Evolutionary conservation across 108 stramenopile species (phyloP).

Genomic region (Cylindrotheca closterium): DNA sequence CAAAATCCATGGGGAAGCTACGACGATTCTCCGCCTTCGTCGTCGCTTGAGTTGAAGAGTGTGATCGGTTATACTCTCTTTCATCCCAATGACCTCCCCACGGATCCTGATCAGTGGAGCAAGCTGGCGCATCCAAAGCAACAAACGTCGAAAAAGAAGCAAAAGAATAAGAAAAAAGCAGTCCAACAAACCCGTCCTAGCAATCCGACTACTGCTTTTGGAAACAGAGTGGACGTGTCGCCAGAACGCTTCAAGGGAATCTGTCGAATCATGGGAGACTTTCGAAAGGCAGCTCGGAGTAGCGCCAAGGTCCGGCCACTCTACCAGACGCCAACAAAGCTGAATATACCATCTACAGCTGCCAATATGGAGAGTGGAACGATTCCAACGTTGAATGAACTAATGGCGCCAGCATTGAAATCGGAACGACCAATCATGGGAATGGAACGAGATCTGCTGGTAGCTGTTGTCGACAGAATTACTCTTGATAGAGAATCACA

Average conservation of each 20-base stretch:
- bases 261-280: constrained; percentile 70
- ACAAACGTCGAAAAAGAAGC: constrained; percentile 26
- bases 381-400: constrained; percentile 42
- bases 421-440: neutral
- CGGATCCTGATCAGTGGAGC: constrained; percentile 38
- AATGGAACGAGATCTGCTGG: neutral
- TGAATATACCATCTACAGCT: neutral
- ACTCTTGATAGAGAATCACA: neutral
- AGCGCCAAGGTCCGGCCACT: constrained; percentile 28
- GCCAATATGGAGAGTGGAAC: constrained; percentile 26
- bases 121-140: neutral
- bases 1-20: too few species aligned
- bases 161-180: constrained; percentile 26
- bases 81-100: constrained; percentile 65
- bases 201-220: neutral
- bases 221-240: constrained; percentile 16
- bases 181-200: neutral
- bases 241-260: constrained; percentile 45
- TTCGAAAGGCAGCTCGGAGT: constrained; percentile 50
- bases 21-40: too few species aligned
- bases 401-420: constrained; percentile 3
- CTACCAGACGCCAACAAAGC: constrained; percentile 11
- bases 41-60: too few species aligned
- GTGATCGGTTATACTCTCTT: constrained; percentile 49
- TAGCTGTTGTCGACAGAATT: neutral